Evolutionary conservation across 2,329 filamentous ascomycete species (phyloP), one percentile per base, ranked within the genome.

Genomic region (Cladosporium phlei): DNA sequence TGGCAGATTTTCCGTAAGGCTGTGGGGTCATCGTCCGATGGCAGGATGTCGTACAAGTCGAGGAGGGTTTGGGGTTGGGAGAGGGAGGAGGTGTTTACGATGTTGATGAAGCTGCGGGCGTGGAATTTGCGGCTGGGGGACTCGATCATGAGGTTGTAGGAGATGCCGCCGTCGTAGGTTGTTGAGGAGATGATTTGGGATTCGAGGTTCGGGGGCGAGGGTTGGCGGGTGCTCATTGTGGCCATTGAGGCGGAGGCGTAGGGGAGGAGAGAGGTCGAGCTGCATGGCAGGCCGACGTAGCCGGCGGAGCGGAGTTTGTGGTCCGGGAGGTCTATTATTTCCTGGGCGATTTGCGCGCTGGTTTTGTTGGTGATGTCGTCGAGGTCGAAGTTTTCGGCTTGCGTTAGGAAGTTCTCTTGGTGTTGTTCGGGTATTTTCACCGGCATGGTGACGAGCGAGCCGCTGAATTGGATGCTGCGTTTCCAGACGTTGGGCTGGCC

Each of bases 91-190:
- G 8, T 4, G 8, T 43, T 32, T 14, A 78, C 64, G 35, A 74
- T 73, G 3, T 73, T 74, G 0, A 75, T 73, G 49, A 77, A 75
- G 2, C 69, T 74, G 74, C 74, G 78, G 1, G 74, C 75, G 60
- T 80, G 74, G 48, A 76, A 69, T 46, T 78, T 77, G 52, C 79
- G 71, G 49, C 72, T 70, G 46, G 73, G 69, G 52, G 79, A 77
- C 49, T 71, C 60, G 44, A 64, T 60, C 12, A 61, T 52, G 19
- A 56, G 47, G 11, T 50, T 56, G 49, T 60, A 53, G 34, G 53
- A 55, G 47, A 62, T 65, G 30, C 59, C 59, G 47, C 58, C 51
- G 35, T 64, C 60, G 38, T 59, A 60, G 40, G 39, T 16, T 60
- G 68, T 37, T 8, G 45, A 51, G 30, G 46, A 47, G 19, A 51